These are phyloP conservation scores for Kandelia obovata DNA, from an alignment of 345 rosid genomes.

Conservation along the genomic window DNA sequence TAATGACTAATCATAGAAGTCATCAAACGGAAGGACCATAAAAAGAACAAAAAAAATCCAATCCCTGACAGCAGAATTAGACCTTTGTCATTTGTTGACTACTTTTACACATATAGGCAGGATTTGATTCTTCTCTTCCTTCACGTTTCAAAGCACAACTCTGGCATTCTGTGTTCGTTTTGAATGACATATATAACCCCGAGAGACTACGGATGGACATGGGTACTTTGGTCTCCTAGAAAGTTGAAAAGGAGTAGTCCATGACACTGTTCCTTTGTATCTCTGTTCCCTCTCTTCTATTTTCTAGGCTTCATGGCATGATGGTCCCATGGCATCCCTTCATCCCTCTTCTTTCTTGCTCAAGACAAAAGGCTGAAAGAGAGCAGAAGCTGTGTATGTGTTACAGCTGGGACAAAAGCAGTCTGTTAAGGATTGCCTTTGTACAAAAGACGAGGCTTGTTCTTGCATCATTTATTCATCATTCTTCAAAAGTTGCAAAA, in stretches of 20 bases:
- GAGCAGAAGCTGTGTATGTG: constrained; percentile 21
- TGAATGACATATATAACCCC: constrained; percentile 6
- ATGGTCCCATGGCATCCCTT: neutral
- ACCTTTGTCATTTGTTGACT: constrained; percentile 37
- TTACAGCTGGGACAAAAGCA: constrained; percentile 36
- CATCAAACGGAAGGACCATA: constrained; percentile 33
- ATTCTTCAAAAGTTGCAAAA: constrained; percentile 43
- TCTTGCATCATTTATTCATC: constrained; percentile 40
- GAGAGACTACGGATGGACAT: neutral
- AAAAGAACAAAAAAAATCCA: neutral
- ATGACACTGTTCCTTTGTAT: neutral
- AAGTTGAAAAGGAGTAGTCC: neutral
- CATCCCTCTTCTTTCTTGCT: neutral
- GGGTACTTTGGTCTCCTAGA: constrained; percentile 5
- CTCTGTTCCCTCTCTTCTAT: neutral
- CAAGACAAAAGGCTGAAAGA: neutral
- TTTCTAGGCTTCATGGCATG: constrained; percentile 16
- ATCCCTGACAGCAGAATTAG: constrained; percentile 32
- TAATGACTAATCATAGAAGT: constrained; percentile 51
- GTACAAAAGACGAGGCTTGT: constrained; percentile 28
- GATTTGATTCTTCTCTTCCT: constrained; percentile 15
- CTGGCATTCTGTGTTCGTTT: constrained; percentile 2
- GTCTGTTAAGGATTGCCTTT: constrained; percentile 24
- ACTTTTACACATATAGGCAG: constrained; percentile 27
- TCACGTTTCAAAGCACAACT: constrained; percentile 16